Percentiles rank a stretch among this genome's conserved stretches.
phyloP scores from a whole-genome alignment of 2,329 filamentous ascomycete genomes.

The Alternaria gansuensis region DNA sequence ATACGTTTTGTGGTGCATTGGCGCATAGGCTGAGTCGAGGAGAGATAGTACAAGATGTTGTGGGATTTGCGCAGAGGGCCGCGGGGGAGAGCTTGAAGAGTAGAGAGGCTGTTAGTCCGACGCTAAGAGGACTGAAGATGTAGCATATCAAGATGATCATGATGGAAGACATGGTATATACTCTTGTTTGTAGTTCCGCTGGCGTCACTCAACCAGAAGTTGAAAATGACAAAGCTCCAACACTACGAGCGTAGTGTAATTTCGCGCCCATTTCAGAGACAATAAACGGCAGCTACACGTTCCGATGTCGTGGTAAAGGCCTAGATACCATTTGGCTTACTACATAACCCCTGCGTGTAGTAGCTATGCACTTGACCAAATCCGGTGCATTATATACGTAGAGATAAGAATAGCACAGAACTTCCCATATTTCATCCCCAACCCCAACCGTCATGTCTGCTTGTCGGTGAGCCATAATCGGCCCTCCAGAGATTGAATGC shows the following conservation, averaged over 20 bases:
- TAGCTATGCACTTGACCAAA: background rate
- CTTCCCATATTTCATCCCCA: background rate
- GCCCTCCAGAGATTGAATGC: background rate
- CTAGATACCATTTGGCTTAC: background rate
- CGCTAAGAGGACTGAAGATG: slow-evolving; percentile 53
- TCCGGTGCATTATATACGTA: background rate
- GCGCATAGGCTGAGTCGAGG: slow-evolving; percentile 75
- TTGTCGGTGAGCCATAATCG: background rate
- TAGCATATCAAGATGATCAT: background rate
- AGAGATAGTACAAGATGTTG: slow-evolving; percentile 66
- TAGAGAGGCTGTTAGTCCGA: slow-evolving; percentile 73
- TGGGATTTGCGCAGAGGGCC: slow-evolving; percentile 83
- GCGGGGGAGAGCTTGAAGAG: slow-evolving; percentile 82
- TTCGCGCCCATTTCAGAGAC: background rate
- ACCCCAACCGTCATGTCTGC: background rate
- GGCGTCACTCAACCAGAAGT: background rate
- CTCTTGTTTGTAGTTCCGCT: background rate
- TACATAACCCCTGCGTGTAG: background rate
- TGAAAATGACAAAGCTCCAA: background rate
- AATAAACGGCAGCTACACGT: background rate
- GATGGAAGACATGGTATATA: too few relatives aligned
- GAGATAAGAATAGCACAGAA: background rate
- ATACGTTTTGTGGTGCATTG: slow-evolving; percentile 88
- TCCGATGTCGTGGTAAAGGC: background rate
- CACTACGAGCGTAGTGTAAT: background rate